These are phyloP conservation scores for Ogataea haglerorum DNA, from an alignment of 805 yeast species.

Conservation along the genomic window DNA sequence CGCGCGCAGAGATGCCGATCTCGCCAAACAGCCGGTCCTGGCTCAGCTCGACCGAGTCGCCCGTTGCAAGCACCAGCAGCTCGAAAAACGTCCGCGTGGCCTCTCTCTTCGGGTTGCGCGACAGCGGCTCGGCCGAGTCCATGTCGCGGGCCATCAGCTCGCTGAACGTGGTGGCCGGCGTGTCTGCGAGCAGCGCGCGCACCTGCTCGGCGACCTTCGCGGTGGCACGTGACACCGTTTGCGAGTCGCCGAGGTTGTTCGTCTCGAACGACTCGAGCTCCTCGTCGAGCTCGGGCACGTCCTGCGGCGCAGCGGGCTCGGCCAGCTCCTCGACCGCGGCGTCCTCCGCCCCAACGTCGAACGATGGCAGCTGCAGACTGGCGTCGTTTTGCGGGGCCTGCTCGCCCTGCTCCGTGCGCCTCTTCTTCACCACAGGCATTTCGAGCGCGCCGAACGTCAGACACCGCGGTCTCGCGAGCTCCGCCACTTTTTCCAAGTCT, in stretches of 20 bases:
- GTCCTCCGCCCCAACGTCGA: conserved; percentile 23
- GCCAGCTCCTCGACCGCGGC: conserved; percentile 14
- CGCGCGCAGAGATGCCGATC: conserved; percentile 40
- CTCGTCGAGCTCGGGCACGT: conserved; percentile 24
- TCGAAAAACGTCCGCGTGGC: conserved; percentile 80
- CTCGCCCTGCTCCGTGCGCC: conserved; percentile 11
- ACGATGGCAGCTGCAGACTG: conserved; percentile 12
- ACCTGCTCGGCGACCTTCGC: conserved; percentile 49
- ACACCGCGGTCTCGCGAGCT: conserved; percentile 10
- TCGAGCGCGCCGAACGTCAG: conserved; percentile 14
- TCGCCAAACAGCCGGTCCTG: conserved; percentile 62
- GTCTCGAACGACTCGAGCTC: conserved; percentile 20
- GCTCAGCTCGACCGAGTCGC: conserved; percentile 60
- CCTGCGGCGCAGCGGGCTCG: conserved; percentile 12
- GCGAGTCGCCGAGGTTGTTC: conserved; percentile 18
- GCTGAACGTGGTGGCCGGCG: conserved; percentile 31
- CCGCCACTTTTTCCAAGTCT: conserved; percentile 5
- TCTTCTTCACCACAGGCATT: conserved; percentile 14
- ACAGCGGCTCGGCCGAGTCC: conserved; percentile 32
- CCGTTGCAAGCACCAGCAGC: conserved; percentile 73
- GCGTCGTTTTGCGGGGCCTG: conserved; percentile 19
- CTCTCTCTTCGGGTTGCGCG: conserved; percentile 45
- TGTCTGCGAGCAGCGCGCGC: conserved; percentile 31
- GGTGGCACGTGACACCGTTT: conserved; percentile 46
- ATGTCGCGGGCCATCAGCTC: conserved; percentile 41